Base-by-base conservation (phyloP, 192 early-diverging fungal genomes). In the Fimicolochytrium jonesii region DNA sequence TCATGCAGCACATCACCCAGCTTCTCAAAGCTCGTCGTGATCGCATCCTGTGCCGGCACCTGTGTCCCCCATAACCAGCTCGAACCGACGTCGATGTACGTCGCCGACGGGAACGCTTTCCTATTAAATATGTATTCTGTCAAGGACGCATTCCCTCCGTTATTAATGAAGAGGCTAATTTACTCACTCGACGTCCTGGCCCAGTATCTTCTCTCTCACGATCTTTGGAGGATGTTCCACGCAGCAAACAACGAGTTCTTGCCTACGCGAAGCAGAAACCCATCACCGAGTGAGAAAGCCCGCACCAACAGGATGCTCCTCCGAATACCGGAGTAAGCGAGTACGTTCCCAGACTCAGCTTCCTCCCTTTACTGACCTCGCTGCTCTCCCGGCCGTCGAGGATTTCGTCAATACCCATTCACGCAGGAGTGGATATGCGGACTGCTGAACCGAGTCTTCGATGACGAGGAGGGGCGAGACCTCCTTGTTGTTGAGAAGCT, bases 391-490 rank as follows among this genome's bases (percentile, higher is more conserved):
- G 10, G 47, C 17, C 15, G 11, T 7, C 7, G 26, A 3, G 18
- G 35, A 23, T 28, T 23, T 2, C 4, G 7, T 1, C 10, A 13
- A 3, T 44, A 36, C 41, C 3, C 28, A 22, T 47, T 48, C 25
- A 32, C 13, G 34, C 5, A 43, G 23, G 6, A 41, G 51, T 10
- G 49, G 18, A 44, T 29, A 3, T n/a, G 25, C 11, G 3, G 56
- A 44, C 37, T 66, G 64, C 33, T 32, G 31, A 9, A 53, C 18
- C 4, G 54, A 57, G 44, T 66, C 64, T 28, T 66, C 64, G 25
- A 66, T 46, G 10, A 66, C 64, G 13, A 58, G 34, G 9, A 64
- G 30, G 6, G 62, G 23, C 10, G 62, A 54, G n/a, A 18, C 26
- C 44, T 64, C 62, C 39, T 55, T 64, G 50, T 2, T 18, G 34